Percentiles rank a stretch among this genome's conserved stretches.
Conservation (phyloP, 2,329 filamentous ascomycete species). For the Coniosporium tulheliwenetii region DNA sequence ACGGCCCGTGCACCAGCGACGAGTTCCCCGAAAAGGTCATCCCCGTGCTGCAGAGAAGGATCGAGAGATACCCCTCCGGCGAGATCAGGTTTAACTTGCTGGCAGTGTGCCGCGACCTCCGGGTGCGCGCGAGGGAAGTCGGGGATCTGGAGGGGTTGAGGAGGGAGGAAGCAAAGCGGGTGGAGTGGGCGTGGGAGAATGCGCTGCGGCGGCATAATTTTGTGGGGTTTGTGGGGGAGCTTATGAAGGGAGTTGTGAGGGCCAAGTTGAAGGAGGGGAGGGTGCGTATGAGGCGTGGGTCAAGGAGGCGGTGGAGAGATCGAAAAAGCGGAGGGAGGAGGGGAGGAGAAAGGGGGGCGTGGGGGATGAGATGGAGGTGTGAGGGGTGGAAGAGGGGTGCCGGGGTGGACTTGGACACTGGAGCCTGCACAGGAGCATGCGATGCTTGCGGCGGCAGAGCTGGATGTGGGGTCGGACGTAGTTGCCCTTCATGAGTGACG, state of each 20-base stretch:
- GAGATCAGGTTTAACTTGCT: conserved; percentile 96
- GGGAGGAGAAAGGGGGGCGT: conserved; percentile 21
- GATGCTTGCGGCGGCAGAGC: no score
- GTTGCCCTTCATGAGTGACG: no score
- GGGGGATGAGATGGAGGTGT: conserved; percentile 23
- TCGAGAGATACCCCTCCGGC: conserved; percentile 66
- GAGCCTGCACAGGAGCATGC: no score
- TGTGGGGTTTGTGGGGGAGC: conserved; percentile 82
- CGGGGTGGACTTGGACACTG: no score
- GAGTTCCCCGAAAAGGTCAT: conserved; percentile 71
- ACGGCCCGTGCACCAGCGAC: conserved; percentile 63
- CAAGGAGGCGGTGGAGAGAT: conserved; percentile 47
- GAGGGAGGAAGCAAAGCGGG: conserved; percentile 68
- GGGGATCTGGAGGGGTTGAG: conserved; percentile 68
- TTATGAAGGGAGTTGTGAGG: conserved; percentile 72
- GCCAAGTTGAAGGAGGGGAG: conserved; percentile 53
- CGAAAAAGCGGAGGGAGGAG: conserved; percentile 32
- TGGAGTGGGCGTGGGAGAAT: conserved; percentile 90
- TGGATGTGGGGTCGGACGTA: no score
- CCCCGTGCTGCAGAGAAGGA: conserved; percentile 69
- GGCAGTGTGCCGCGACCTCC: conserved; percentile 75
- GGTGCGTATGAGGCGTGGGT: conserved; percentile 60
- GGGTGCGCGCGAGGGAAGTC: conserved; percentile 60
- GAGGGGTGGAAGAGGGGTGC: neutral
- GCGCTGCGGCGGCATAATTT: conserved; percentile 86